Evolutionary conservation across 768 basidiomycete species (phyloP), one percentile per base, ranked within the genome.

Genomic region (Lactarius akahatsu): DNA sequence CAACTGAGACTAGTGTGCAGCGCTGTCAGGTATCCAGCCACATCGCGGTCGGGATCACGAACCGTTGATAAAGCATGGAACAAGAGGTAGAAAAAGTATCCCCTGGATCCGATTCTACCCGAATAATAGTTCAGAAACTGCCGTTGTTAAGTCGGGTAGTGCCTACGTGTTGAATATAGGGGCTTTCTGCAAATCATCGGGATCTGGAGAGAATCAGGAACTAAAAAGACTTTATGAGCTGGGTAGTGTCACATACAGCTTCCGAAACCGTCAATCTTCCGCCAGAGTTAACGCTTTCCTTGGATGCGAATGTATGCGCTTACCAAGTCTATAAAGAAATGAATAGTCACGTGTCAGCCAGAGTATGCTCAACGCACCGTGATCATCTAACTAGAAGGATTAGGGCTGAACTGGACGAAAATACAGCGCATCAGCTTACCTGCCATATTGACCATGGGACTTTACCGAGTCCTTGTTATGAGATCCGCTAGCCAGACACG

Each of bases 21-120:
- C 9, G n/a, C 40, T n/a, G 16, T 66, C 36, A 62, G 57, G 16
- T 28, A 73, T 38, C 30, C 34, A 30, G 34, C 13, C 38, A 32
- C 57, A 65, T 40, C 65, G 45, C 57, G 62, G 62, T 15, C 13
- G 61, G 26, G 50, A 69, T 54, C 23, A 60, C 83, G 61, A 71
- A 91, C 91, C 85, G 69, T 90, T 88, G 71, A 91, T 86, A 75
- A 96, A 96, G 71, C 91, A 92, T 99, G 96, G 81, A 99, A 98
- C 1, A 99, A 81, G 26, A 96, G 80, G 78, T 88, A 99, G 80
- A 88, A 96, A 76, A 96, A 96, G 77, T 95, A 97, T 26, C 89
- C 93, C 70, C 91, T 80, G 0, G 86, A 77, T 7, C 96, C 96
- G 62, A 98, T 91, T 9, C 90, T 92, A 66, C 63, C 55, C 62